A percentile compares a stretch with the other conserved stretches of the same genome.
Evolutionary conservation across 2,329 filamentous ascomycete species (phyloP).

Genomic region (Trichoderma citrinoviride): DNA sequence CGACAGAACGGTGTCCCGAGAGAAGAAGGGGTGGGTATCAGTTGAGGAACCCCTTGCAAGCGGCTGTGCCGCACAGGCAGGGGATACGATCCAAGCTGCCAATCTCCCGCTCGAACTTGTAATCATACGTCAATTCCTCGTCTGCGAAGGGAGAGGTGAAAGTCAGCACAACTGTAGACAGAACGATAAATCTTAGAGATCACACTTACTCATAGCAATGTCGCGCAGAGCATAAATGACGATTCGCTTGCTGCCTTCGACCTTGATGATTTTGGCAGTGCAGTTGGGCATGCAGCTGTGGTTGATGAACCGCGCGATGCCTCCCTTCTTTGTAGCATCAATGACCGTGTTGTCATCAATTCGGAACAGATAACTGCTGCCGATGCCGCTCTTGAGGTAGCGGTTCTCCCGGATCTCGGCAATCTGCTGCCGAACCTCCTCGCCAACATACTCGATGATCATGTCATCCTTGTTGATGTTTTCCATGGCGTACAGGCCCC

Average conservation of each 20-base stretch:
- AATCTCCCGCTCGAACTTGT: conserved; percentile 98
- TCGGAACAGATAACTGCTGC: conserved; percentile 94
- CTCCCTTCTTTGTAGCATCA: conserved; percentile 96
- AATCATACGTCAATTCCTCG: conserved; percentile 98
- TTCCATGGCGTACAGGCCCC: conserved; percentile 96
- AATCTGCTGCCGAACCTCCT: conserved; percentile 94
- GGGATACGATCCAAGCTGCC: conserved; percentile 93
- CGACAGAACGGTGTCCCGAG: not conserved
- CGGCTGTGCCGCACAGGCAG: conserved; percentile 91
- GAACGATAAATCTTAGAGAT: no score
- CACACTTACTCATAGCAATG: conserved; percentile 81
- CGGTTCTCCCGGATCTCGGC: conserved; percentile 91
- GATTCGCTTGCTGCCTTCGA: conserved; percentile 96
- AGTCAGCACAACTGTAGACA: conserved; percentile 28
- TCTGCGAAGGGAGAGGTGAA: conserved; percentile 53
- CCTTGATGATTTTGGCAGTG: conserved; percentile 98
- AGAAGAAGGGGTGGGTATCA: conserved; percentile 45
- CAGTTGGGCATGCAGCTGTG: conserved; percentile 98
- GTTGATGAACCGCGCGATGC: conserved; percentile 98
- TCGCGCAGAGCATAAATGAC: conserved; percentile 97
- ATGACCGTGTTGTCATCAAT: conserved; percentile 98
- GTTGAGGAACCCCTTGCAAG: conserved; percentile 99
- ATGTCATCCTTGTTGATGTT: conserved; percentile 97
- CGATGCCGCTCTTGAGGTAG: conserved; percentile 94
- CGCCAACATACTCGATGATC: conserved; percentile 99